Evolutionary conservation across 441 rosid genomes (phyloP), one percentile per base, ranked within the genome.

Genomic region (Erysimum cheiri): DNA sequence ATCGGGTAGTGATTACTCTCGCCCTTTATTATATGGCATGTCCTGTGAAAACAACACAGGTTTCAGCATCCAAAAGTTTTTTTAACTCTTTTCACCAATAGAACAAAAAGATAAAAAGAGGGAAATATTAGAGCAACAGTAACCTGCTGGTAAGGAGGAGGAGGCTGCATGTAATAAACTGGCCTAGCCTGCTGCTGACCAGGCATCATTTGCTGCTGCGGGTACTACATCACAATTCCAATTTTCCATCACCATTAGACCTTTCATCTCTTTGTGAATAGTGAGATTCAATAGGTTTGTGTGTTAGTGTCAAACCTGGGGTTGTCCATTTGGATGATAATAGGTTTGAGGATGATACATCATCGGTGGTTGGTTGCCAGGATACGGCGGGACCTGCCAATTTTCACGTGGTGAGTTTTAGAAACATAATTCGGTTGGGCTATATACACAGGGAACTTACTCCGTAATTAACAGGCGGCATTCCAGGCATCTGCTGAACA

Each of bases 401-500:
- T 60, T 28, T 47, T 33, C 9, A 33, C 12, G 7, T 41, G 48
- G 43, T 11, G 53, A 69, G 64, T 65, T 37, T 53, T 47, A 17
- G 8, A 22, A 33, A 53, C 41, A 46, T 36, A 22, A 8, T 14
- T 31, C 37, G 3, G 28, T 44, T 35, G 3, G 39, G 37, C 8
- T 54, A 9, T 62, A 64, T 47, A 40, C 48, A 49, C 48, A 7
- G 36, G 19, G 19, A 58, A 80, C 87, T 86, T 80, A 91, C 97
- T 67, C 95, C 98, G 67, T 86, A 84, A 39, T 87, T 90, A 75
- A 84, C 77, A 44, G 88, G 86, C 9, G 90, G 89, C 91, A 94
- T 77, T 69, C 87, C 86, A 67, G 77, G 96, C 84, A 93, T 78
- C 67, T 85, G 98, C 47, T 85, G 85, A 50, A 76, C 76, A 63